Evolutionary conservation across 108 stramenopile genomes (phyloP).

Genomic region (Stephanodiscus triporus): DNA sequence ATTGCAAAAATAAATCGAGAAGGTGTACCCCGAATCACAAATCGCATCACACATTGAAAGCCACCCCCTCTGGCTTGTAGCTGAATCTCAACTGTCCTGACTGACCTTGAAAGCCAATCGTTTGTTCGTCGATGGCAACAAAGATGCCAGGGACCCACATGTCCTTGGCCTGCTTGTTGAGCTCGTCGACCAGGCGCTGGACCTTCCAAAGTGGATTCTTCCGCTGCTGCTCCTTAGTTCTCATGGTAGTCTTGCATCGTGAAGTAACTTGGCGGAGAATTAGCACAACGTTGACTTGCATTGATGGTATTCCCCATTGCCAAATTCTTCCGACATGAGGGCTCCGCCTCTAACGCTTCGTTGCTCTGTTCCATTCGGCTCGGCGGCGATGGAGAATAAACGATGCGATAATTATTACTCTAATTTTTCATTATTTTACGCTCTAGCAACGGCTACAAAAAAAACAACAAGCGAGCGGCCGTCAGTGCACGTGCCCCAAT

Average conservation of each 20-base stretch:
- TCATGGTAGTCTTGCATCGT: conserved; percentile 9
- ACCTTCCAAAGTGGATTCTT: too few relatives aligned
- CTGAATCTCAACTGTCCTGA: conserved; percentile 10
- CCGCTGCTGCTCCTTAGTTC: not conserved
- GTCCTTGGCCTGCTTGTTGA: conserved; percentile 4
- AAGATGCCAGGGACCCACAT: conserved; percentile 19
- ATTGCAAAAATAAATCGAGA: conserved; percentile 15
- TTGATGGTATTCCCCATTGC: not conserved
- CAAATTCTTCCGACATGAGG: not conserved
- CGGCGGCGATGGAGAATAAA: too few relatives aligned
- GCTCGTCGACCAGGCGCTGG: not conserved
- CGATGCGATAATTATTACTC: too few relatives aligned
- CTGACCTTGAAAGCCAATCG: conserved; percentile 30
- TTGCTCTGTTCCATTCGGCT: too few relatives aligned
- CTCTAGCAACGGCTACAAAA: too few relatives aligned
- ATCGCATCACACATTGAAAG: conserved; percentile 22
- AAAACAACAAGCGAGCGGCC: too few relatives aligned
- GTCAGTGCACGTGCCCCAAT: too few relatives aligned
- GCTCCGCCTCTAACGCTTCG: too few relatives aligned
- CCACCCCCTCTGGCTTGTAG: conserved; percentile 45
- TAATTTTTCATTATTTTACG: too few relatives aligned
- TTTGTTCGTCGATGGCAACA: conserved; percentile 35
- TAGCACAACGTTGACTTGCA: not conserved
- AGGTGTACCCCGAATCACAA: not conserved
- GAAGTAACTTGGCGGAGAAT: conserved; percentile 5